These are phyloP conservation scores for Cyclotella kingstonii DNA, from an alignment of 108 stramenopile species.

Conservation along the genomic window DNA sequence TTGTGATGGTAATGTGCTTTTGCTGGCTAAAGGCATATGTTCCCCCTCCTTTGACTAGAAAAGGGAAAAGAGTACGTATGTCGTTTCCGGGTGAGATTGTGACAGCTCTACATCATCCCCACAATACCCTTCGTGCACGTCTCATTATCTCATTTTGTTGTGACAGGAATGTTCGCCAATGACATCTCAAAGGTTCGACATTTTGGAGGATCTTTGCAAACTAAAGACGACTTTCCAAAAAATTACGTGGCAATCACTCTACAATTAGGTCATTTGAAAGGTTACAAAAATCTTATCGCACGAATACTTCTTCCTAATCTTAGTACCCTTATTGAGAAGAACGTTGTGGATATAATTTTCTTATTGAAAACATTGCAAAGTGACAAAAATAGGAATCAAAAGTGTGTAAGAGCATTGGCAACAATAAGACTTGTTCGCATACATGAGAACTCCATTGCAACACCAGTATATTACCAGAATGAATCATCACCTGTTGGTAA, in stretches of 20 bases:
- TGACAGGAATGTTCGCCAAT: slow-evolving; percentile 40
- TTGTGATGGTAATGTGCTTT: not conserved
- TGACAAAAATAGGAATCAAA: too few relatives aligned
- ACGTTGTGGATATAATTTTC: too few relatives aligned
- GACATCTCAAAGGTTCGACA: slow-evolving; percentile 37
- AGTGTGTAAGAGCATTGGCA: too few relatives aligned
- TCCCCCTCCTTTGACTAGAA: not conserved
- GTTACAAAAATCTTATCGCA: not conserved
- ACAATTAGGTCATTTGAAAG: slow-evolving; percentile 7
- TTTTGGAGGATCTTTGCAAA: slow-evolving; percentile 54
- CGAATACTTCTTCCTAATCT: not conserved
- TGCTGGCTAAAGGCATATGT: slow-evolving; percentile 3
- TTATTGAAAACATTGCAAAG: too few relatives aligned
- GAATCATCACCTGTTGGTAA: too few relatives aligned
- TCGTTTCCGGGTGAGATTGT: slow-evolving; percentile 20
- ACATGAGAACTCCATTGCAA: too few relatives aligned
- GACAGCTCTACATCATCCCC: not conserved
- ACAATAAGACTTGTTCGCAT: too few relatives aligned
- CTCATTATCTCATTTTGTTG: not conserved
- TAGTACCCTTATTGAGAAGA: too few relatives aligned
- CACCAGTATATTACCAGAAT: too few relatives aligned
- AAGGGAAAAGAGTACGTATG: slow-evolving; percentile 17
- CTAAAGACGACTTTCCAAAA: slow-evolving; percentile 26
- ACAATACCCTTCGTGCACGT: not conserved
- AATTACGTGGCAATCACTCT: slow-evolving; percentile 56